Conservation (phyloP, 305 asterid species). For the Fraxinus angustifolia region DNA sequence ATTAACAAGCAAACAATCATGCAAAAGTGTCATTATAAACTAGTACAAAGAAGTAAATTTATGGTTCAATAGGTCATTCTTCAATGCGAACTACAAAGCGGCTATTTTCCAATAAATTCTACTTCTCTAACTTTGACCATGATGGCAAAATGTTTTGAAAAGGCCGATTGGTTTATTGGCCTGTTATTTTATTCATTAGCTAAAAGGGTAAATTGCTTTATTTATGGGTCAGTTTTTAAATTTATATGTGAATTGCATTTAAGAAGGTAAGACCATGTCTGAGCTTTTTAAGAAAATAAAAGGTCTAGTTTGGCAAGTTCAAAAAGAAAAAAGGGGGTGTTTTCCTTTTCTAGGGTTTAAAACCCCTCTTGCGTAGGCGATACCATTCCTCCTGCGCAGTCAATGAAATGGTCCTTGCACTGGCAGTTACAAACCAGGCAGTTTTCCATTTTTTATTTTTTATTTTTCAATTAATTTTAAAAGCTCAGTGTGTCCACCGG, state of each 20-base stretch:
- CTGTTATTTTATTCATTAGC: neutral
- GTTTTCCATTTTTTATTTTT: neutral
- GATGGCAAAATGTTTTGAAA: neutral
- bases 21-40: conserved; percentile 6
- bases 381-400: neutral
- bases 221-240: neutral
- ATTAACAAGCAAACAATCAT: neutral
- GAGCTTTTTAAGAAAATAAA: neutral
- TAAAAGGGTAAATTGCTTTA: neutral
- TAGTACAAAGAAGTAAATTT: neutral
- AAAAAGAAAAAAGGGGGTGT: neutral
- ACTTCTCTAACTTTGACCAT: neutral
- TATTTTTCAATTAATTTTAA: neutral
- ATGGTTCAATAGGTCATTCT: neutral
- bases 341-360: neutral
- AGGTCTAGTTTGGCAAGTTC: neutral
- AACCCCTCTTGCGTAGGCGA: neutral
- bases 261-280: neutral
- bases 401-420: neutral
- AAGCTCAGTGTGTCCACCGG: neutral
- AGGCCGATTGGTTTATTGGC: neutral
- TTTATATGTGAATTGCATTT: neutral
- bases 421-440: neutral
- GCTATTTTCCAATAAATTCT: neutral
- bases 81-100: neutral